These are phyloP conservation scores for Aeschynomene evenia DNA, from an alignment of 306 rosid genomes.

Conservation along the genomic window DNA sequence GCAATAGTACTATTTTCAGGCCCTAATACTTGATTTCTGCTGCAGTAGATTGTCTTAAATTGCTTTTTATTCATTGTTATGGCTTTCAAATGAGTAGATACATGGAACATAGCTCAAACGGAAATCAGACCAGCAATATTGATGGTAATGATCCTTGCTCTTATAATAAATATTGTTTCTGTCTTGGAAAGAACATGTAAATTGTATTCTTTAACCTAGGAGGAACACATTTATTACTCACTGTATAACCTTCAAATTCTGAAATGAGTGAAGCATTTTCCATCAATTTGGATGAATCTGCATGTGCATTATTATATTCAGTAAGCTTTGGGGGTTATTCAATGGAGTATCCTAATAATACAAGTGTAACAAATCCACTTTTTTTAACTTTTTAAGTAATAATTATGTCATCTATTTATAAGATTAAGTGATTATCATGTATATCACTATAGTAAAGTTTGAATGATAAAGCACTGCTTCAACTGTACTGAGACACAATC, in stretches of 20 bases:
- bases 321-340: neutral
- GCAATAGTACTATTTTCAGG: neutral
- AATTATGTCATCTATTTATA: conserved; percentile 2
- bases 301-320: neutral
- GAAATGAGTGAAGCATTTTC: neutral
- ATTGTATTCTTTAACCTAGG: neutral
- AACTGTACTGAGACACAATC: neutral
- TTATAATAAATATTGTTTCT: neutral
- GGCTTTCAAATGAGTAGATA: neutral
- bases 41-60: neutral
- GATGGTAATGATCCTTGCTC: neutral
- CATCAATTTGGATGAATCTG: neutral
- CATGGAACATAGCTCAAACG: neutral
- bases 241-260: neutral
- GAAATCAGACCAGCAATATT: neutral
- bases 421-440: conserved; percentile 4
- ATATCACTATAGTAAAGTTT: neutral
- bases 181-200: neutral
- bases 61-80: neutral
- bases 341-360: neutral
- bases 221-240: neutral
- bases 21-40: neutral
- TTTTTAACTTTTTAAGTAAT: neutral
- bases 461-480: neutral
- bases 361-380: neutral